A percentile compares a stretch with the other conserved stretches of the same genome.
Conservation (phyloP, 164 flowering plant species). For the Platanus orientalis region DNA sequence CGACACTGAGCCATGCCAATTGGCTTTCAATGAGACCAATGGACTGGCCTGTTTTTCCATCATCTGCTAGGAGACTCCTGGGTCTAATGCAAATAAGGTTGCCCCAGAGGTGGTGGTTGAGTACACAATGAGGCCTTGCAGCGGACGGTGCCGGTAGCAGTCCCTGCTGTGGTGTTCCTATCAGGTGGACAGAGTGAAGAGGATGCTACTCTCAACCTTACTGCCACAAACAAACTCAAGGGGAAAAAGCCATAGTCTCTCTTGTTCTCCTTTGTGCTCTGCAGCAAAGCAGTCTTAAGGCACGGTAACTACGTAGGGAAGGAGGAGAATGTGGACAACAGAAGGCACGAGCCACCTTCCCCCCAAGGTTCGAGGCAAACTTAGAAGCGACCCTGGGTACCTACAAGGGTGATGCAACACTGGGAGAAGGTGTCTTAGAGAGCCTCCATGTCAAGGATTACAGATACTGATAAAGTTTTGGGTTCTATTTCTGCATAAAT, state of each 20-base stretch:
- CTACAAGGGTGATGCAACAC: too few species aligned
- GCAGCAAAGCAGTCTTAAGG: slow-evolving; percentile 50
- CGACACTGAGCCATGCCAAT: slow-evolving; percentile 43
- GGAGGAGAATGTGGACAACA: slow-evolving; percentile 36
- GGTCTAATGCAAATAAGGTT: slow-evolving; percentile 42
- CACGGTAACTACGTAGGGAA: slow-evolving; percentile 52
- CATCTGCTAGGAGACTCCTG: slow-evolving; percentile 58
- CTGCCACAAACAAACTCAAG: slow-evolving; percentile 58
- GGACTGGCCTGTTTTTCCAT: slow-evolving; percentile 58
- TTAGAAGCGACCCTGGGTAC: slow-evolving; percentile 51
- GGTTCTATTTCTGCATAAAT: too few species aligned
- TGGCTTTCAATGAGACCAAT: slow-evolving; percentile 45
- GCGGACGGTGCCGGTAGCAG: slow-evolving; percentile 42
- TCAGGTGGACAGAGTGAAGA: slow-evolving; percentile 57
- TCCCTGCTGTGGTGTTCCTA: too few species aligned
- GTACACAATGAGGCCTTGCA: slow-evolving; percentile 44
- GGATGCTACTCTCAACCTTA: slow-evolving; percentile 45
- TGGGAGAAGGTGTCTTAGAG: too few species aligned
- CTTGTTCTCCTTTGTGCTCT: slow-evolving; percentile 45
- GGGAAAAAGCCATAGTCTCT: slow-evolving; percentile 50
- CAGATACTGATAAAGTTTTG: too few species aligned
- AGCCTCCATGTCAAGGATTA: too few species aligned
- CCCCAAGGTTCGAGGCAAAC: slow-evolving; percentile 45
- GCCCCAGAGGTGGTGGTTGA: slow-evolving; percentile 44
- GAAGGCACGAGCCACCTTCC: slow-evolving; percentile 42